These are phyloP conservation scores for Prunus persica DNA, from an alignment of 306 rosid genomes.

Conservation along the genomic window DNA sequence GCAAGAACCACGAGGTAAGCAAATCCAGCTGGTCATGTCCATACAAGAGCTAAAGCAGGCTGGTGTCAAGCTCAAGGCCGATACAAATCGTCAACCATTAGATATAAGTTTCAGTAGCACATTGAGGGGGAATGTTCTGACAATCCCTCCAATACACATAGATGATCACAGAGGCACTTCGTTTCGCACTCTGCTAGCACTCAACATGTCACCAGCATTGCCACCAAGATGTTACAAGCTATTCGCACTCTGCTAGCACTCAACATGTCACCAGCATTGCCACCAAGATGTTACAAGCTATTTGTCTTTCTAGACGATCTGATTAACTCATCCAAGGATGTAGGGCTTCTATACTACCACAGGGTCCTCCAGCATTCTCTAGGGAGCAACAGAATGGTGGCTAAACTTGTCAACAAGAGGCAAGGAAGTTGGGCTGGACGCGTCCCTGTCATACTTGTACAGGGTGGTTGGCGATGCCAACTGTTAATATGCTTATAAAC, in stretches of 20 bases:
- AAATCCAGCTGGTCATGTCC: constrained; percentile 22
- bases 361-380: constrained; percentile 38
- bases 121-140: constrained; percentile 18
- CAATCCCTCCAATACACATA: constrained; percentile 31
- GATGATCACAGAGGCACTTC: constrained; percentile 41
- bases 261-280: constrained; percentile 34
- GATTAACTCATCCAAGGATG: constrained; percentile 33
- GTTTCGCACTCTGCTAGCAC: constrained; percentile 42
- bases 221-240: constrained; percentile 38
- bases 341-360: constrained; percentile 33
- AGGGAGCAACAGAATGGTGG: constrained; percentile 27
- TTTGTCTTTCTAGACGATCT: constrained; percentile 45
- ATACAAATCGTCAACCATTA: neutral
- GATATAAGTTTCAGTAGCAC: constrained; percentile 25
- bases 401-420: constrained; percentile 32
- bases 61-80: constrained; percentile 35
- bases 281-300: constrained; percentile 41
- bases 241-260: constrained; percentile 42
- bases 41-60: constrained; percentile 29
- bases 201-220: constrained; percentile 34
- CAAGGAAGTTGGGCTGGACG: constrained; percentile 30
- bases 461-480: constrained; percentile 31
- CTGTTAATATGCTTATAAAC: neutral
- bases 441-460: constrained; percentile 31
- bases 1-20: constrained; percentile 1